Base-by-base conservation (phyloP, 129 eudicot species). In the Tanacetum coccineum region DNA sequence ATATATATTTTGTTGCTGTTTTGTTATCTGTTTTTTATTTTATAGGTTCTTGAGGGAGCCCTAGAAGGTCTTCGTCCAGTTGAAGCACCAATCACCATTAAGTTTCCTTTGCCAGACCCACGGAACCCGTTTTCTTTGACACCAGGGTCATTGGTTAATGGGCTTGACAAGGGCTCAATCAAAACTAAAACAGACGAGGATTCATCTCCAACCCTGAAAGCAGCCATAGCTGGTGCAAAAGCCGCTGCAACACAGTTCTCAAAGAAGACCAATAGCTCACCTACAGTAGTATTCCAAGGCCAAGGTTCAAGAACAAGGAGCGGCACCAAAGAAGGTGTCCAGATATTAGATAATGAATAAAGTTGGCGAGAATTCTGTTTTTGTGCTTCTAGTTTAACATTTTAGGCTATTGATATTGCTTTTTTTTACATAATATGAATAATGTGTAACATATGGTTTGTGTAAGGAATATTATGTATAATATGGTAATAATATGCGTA, bases 221-320 rank as follows among this genome's bases (percentile, higher is more conserved):
- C 89, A 2, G 98, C 91, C 62, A 92, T 92, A 81, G 88, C 86
- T 10, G 95, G 95, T 32, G 98, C 96, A 20, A 82, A 83, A 70
- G 89, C 85, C 11, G 96, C 96, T 53, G 88, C 91, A 1, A 78
- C 88, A 12, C 96, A 88, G 69, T 88, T 88, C 71, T 83, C 88
- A 4, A 88, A 81, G 71, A 78, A 85, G 67, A 64, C 64, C 57
- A 36, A 36, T 62, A 42, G 70, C 14, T 79, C 65, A 10, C 47
- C 85, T 48, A 8, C 77, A 28, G 18, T 57, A 1, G 64, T 70
- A 2, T 54, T 56, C 20, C 66, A 46, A 59, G 90, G 76, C 3
- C 92, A 69, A 83, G 82, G 70, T 9, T 72, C 75, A 70, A 60
- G 87, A 70, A 84, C 89, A 4, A 78, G 84, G 73, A 62, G 48